A percentile compares a stretch with the other conserved stretches of the same genome.
These are phyloP conservation scores for Penicillium italicum DNA, from an alignment of 2,329 filamentous ascomycete species.

Conservation along the genomic window DNA sequence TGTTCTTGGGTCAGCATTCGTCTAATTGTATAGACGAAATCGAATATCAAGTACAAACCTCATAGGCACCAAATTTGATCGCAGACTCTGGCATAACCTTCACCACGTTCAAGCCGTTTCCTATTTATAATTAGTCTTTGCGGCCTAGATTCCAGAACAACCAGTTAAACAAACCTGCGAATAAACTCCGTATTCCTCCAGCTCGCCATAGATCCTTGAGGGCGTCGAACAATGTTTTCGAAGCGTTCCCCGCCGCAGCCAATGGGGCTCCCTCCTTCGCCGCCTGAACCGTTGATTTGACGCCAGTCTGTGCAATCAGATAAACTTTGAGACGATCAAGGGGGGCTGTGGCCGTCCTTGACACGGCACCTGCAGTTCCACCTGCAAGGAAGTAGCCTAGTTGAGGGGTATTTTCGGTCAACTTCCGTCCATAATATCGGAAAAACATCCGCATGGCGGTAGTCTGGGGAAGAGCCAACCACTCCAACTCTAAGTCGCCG, in stretches of 20 bases:
- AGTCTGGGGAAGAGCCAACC: conserved; percentile 40
- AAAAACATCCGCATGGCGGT: conserved; percentile 45
- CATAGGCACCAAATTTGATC: conserved; percentile 96
- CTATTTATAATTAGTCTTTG: conserved; percentile 46
- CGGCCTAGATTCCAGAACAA: background rate
- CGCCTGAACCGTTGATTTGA: conserved; percentile 58
- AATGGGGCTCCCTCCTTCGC: conserved; percentile 67
- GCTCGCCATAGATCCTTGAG: conserved; percentile 76
- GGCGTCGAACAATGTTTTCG: conserved; percentile 68
- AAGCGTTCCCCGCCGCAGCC: conserved; percentile 61
- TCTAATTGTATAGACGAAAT: background rate
- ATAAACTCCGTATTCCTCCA: conserved; percentile 83
- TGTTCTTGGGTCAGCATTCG: conserved; percentile 30
- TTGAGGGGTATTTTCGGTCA: conserved; percentile 46
- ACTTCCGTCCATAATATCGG: conserved; percentile 45
- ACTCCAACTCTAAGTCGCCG: conserved; percentile 41
- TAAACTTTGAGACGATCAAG: conserved; percentile 97
- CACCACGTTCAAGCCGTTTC: conserved; percentile 91
- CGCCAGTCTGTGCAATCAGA: conserved; percentile 82
- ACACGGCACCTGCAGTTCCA: conserved; percentile 89
- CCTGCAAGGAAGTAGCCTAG: conserved; percentile 91
- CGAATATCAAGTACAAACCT: conserved; percentile 49
- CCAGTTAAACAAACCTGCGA: conserved; percentile 67
- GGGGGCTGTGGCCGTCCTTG: conserved; percentile 89
- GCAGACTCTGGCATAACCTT: conserved; percentile 99